Percentiles rank a stretch among this genome's conserved stretches.
These are phyloP conservation scores for Beta vulgaris DNA, from an alignment of 148 eudicot genomes.

Conservation along the genomic window DNA sequence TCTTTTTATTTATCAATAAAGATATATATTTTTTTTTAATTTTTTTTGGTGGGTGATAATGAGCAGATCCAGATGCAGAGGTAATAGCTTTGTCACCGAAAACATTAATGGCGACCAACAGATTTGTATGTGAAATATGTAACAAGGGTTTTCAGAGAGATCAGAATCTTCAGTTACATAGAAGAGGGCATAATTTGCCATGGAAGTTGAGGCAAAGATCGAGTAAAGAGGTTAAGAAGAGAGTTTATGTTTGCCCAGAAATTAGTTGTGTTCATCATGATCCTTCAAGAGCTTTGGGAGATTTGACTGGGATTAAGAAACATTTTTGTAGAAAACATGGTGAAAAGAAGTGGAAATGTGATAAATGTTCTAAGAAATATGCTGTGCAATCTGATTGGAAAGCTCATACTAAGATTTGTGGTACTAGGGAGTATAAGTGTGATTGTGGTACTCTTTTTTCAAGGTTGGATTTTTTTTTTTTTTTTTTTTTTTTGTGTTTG, in stretches of 20 bases:
- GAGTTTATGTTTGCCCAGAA: slow-evolving; percentile 83
- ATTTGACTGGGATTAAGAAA: slow-evolving; percentile 84
- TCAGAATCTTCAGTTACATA: slow-evolving; percentile 79
- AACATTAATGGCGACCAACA: slow-evolving; percentile 71
- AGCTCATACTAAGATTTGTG: slow-evolving; percentile 82
- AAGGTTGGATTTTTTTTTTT: slow-evolving; percentile 37
- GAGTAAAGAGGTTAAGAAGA: slow-evolving; percentile 62
- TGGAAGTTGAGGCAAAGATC: slow-evolving; percentile 85
- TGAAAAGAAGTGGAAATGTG: slow-evolving; percentile 87
- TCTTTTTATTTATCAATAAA: not conserved
- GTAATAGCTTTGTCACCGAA: slow-evolving; percentile 83
- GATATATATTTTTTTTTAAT: not conserved
- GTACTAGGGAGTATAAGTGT: slow-evolving; percentile 77
- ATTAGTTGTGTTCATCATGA: slow-evolving; percentile 72
- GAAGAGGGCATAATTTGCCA: slow-evolving; percentile 85
- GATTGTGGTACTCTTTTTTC: slow-evolving; percentile 83
- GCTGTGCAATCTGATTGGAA: slow-evolving; percentile 95
- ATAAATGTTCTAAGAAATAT: slow-evolving; percentile 85
- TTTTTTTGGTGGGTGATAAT: not conserved
- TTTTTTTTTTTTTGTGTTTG: not conserved
- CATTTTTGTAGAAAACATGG: slow-evolving; percentile 84
- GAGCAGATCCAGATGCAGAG: slow-evolving; percentile 80
- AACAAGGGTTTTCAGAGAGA: slow-evolving; percentile 86
- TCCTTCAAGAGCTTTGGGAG: slow-evolving; percentile 77
- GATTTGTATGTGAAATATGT: slow-evolving; percentile 82